Evolutionary conservation across 2,329 filamentous ascomycete species (phyloP).

Genomic region (Aspergillus arachidicola): DNA sequence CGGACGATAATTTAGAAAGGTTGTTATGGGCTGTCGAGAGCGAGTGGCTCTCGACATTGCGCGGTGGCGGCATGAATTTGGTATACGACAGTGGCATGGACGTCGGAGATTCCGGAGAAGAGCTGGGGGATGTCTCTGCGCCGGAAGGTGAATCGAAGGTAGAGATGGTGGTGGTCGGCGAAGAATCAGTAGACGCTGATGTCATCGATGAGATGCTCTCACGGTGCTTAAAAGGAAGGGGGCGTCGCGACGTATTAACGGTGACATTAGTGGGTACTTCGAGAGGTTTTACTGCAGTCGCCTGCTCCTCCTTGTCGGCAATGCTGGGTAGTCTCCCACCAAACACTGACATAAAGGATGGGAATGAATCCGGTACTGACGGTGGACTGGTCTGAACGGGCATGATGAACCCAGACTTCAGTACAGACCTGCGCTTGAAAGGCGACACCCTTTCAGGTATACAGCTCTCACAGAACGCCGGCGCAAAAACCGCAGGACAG

Average conservation of each 20-base stretch:
- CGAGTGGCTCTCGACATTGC: conserved; percentile 30
- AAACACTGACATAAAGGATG: conserved; percentile 58
- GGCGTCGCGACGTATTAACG: conserved; percentile 27
- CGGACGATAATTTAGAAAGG: conserved; percentile 31
- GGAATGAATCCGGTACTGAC: conserved; percentile 49
- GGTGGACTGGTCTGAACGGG: conserved; percentile 44
- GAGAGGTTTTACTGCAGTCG: conserved; percentile 26
- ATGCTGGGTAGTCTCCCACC: conserved; percentile 39
- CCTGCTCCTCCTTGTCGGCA: conserved; percentile 32
- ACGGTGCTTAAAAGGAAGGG: conserved; percentile 41
- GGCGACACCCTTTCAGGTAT: conserved; percentile 31
- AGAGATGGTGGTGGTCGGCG: conserved; percentile 89
- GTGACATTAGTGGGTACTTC: conserved; percentile 32
- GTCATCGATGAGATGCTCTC: conserved; percentile 47
- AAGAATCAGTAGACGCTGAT: conserved; percentile 90
- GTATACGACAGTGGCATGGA: conserved; percentile 63
- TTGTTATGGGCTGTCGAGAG: conserved; percentile 24
- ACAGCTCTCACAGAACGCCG: conserved; percentile 27
- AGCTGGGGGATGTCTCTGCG: conserved; percentile 86
- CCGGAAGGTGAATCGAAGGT: conserved; percentile 89
- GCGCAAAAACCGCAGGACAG: conserved; percentile 26
- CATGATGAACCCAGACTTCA: conserved; percentile 33
- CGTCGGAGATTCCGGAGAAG: conserved; percentile 86
- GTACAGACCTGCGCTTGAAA: conserved; percentile 34
- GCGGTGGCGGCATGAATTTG: conserved; percentile 36